phyloP scores from a whole-genome alignment of 805 yeast genomes.

The Starmerella ratchasimensis region DNA sequence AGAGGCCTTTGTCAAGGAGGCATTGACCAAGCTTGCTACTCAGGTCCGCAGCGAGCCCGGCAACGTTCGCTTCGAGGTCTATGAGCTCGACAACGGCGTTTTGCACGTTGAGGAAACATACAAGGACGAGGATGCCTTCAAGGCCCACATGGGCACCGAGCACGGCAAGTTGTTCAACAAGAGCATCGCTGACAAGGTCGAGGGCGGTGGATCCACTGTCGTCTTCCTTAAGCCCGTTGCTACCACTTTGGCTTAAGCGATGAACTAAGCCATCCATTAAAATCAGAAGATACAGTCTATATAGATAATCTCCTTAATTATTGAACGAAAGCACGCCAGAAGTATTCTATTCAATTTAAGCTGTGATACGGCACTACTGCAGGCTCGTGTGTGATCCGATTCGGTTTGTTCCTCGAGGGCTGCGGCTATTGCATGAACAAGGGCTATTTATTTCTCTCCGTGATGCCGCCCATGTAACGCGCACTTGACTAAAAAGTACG shows the following conservation, averaged over 20 bases:
- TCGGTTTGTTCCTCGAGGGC: too few relatives aligned
- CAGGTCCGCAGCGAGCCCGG: constrained; percentile 22
- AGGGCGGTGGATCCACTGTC: constrained; percentile 18
- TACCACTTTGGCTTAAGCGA: constrained; percentile 12
- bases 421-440: too few relatives aligned
- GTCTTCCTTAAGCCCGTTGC: constrained; percentile 17
- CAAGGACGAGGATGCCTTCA: constrained; percentile 22
- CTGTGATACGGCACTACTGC: too few relatives aligned
- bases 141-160: constrained; percentile 20
- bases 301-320: too few relatives aligned
- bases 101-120: constrained; percentile 23
- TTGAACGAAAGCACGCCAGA: too few relatives aligned
- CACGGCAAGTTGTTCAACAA: constrained; percentile 22
- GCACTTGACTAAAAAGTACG: too few relatives aligned
- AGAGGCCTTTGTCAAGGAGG: constrained; percentile 16
- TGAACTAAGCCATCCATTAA: background rate
- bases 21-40: constrained; percentile 17
- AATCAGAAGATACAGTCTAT: too few relatives aligned
- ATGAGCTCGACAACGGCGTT: constrained; percentile 17
- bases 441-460: too few relatives aligned
- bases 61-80: constrained; percentile 22
- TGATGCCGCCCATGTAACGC: too few relatives aligned
- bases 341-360: too few relatives aligned
- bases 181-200: constrained; percentile 19
- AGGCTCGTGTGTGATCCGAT: too few relatives aligned